Base-by-base conservation (phyloP, 2,329 filamentous ascomycete species). In the Fusarium proliferatum region DNA sequence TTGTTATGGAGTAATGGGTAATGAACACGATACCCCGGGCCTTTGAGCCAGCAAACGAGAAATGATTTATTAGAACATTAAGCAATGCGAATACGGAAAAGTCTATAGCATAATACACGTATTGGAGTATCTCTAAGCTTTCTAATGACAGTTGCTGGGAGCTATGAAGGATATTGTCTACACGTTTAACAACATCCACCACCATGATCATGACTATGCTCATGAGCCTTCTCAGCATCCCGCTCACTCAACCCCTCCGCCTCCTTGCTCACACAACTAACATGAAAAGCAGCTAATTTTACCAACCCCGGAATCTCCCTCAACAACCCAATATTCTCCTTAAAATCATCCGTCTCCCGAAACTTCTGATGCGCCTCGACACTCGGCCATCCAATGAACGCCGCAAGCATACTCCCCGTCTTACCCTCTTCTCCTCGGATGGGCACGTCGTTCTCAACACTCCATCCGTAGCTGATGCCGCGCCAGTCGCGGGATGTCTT, bases 331-430 rank as follows among this genome's bases (percentile, higher is more conserved):
- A 83, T 76, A n/a, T 77, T 77, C 12, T 82, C 76, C 69, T 82
- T 81, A 43, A 84, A 84, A 0, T 70, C 67, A 13, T 80, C 64
- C 10, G 78, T 82, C 38, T 82, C 80, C 4, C 81, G 74, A 65
- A 81, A 85, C 57, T 76, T 75, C 64, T 76, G 64, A 52, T 85
- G 84, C 34, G 80, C 80, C 42, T 84, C 81, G 3, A 83, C 71
- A 39, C 80, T 83, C 0, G 80, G 73, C 83, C 83, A 85, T 1
- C 81, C 82, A 17, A 85, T 78, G 5, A 83, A 74, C 0, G 70
- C 75, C 2, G 68, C 57, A 3, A 80, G 61, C 61, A 81, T 57
- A 10, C 66, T 77, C 0, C 79, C 79, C 3, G 73, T 73, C 42
- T 78, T 76, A 4, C 56, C 38, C 64, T 81, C 67, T 17, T 80